Base-by-base conservation (phyloP, 176 grass and related monocot genomes). In the Thalia dealbata region DNA sequence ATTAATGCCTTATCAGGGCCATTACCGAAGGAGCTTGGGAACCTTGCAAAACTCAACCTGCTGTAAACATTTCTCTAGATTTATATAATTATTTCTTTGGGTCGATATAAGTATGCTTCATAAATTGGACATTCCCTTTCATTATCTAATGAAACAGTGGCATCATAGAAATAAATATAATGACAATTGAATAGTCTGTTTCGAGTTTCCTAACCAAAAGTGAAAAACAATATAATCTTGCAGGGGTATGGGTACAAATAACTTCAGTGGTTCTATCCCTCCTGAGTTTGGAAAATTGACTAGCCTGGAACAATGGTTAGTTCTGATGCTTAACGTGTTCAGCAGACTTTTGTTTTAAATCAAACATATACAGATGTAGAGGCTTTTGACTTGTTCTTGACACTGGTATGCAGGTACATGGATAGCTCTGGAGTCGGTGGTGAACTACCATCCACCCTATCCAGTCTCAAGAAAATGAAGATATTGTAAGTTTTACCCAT, bases 1-100 rank as follows among this genome's bases (percentile, higher is more conserved):
- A 70, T 64, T 71, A 97, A 97, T 91, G 78, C 89, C 50, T 97
- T 97, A 41, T 88, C 87, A 70, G 93, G 93, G 60, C 48, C 87
- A 70, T 18, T 92, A 75, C 93, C 89, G 10, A 92, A 90, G 81
- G 93, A 92, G 71, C 74, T 97, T 1, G 89, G 93, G 12, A 88
- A 90, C 24, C 92, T 96, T 78, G 16, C 43, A 1, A 81, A 87
- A 21, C 84, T 96, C 13, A 0, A 22, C 65, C 0, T 4, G 0
- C 58, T 96, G 92, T 96, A 88, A 88, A 84, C 7, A 66, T 43
- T 38, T 14, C 38, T 68, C 22, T 68, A 4, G 35, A 21, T 10
- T 64, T 32, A 43, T 43, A n/a, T n/a, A n/a, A n/a, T n/a, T n/a
- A n/a, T n/a, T n/a, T n/a, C n/a, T n/a, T n/a, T n/a, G n/a, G n/a